Percentiles rank a stretch among this genome's conserved stretches.
phyloP scores from a whole-genome alignment of 768 basidiomycete species.

The Trametes elegans region DNA sequence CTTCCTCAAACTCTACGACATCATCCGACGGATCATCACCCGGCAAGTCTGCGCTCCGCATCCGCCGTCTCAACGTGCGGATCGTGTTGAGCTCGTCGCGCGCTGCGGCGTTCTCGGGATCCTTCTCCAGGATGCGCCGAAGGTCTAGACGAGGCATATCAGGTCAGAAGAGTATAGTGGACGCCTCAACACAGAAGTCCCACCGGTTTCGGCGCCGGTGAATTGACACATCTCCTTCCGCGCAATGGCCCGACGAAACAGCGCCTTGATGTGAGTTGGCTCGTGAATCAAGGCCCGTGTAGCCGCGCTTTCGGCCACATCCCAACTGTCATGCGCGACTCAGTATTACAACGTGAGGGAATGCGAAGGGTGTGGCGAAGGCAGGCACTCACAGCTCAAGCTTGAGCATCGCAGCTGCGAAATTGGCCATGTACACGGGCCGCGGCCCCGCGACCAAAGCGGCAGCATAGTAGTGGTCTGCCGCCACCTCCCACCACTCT shows the following conservation, averaged over 20 bases:
- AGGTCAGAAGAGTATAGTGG: neutral
- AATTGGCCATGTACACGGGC: constrained; percentile 40
- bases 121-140: constrained; percentile 23
- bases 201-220: constrained; percentile 27
- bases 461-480: constrained; percentile 41
- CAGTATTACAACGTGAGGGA: neutral
- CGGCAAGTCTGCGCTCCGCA: neutral
- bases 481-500: constrained; percentile 37
- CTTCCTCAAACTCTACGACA: constrained; percentile 38
- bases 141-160: constrained; percentile 29
- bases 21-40: constrained; percentile 28
- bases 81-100: constrained; percentile 21
- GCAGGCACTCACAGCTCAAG: constrained; percentile 28
- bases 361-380: neutral
- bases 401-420: constrained; percentile 44
- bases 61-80: neutral
- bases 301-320: constrained; percentile 31
- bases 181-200: neutral
- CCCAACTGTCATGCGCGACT: constrained; percentile 20
- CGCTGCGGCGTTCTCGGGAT: constrained; percentile 26
- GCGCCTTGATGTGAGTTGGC: constrained; percentile 34
- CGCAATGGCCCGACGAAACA: constrained; percentile 36
- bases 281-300: constrained; percentile 29
- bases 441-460: constrained; percentile 36
- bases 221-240: constrained; percentile 28